Base-by-base conservation (phyloP, 1,139 yeast genomes). In the Blastobotrys illinoisensis region DNA sequence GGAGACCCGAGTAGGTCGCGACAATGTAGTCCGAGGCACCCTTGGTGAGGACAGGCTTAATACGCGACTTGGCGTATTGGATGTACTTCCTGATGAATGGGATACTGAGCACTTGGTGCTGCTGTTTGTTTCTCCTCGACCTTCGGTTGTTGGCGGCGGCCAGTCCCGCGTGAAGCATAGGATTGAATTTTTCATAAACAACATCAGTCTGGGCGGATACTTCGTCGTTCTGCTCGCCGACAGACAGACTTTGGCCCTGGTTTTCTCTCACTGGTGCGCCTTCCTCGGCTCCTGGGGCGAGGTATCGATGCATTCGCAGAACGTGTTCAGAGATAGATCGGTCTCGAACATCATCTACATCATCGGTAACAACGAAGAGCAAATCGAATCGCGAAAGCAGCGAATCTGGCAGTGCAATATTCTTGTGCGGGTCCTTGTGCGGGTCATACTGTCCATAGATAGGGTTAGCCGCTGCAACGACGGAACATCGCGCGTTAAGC, bases 391-490 rank as follows among this genome's bases (percentile, higher is more conserved):
- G 97, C 11, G 98, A 93, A 60, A 93, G 78, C 58, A 93, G 77
- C 4, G 99, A 93, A 74, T 95, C 99, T 1, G 99, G 99, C 54
- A 93, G 79, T 0, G 98, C 98, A 63, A 95, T 95, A 67, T 93
- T 93, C 71, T 88, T 88, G 71, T 91, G 97, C 3, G 99, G 99
- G 64, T 95, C 97, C 73, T 88, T 90, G 71, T 88, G 96, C 43
- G 91, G 85, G 72, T 93, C 98, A 70, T 93, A 95, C 70, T 93
- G 98, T 48, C 99, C 99, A 72, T 85, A 90, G 2, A 93, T 91
- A 0, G 99, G 99, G 68, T 93, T 93, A 9, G 99, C 99, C 26
- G 99, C 99, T 0, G 99, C 99, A 63, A 95, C 82, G 19, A 93
- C 99, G 45, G 96, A 87, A 75, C 99, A 93, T 65, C 99, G 82